phyloP scores from a whole-genome alignment of 2,329 filamentous ascomycete genomes.

The Clathrospora elynae region DNA sequence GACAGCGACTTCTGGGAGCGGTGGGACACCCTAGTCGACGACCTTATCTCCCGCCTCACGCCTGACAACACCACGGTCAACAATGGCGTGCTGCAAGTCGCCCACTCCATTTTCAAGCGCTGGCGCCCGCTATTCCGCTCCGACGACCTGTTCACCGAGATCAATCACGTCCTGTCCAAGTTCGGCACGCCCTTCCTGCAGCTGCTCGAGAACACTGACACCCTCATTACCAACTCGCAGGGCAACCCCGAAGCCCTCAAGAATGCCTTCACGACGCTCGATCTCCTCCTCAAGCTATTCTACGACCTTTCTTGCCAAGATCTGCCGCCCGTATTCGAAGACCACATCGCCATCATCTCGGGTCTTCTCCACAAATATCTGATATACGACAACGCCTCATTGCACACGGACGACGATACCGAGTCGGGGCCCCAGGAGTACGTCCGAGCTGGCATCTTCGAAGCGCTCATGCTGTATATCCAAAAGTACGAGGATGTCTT shows the following conservation, averaged over 20 bases:
- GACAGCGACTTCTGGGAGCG: conserved; percentile 96
- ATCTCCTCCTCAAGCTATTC: conserved; percentile 87
- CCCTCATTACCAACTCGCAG: conserved; percentile 72
- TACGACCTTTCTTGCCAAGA: conserved; percentile 98
- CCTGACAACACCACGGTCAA: conserved; percentile 82
- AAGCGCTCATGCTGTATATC: conserved; percentile 85
- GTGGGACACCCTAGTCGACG: conserved; percentile 95
- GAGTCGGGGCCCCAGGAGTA: conserved; percentile 84
- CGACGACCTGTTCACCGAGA: conserved; percentile 90
- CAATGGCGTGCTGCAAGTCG: conserved; percentile 92
- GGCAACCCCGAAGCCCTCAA: conserved; percentile 75
- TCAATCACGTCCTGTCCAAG: conserved; percentile 88
- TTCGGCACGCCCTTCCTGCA: conserved; percentile 85
- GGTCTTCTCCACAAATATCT: conserved; percentile 89
- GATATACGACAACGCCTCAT: conserved; percentile 80
- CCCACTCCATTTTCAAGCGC: conserved; percentile 95
- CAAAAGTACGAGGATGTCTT: conserved; percentile 97
- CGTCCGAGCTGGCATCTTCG: conserved; percentile 92
- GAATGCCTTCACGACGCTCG: conserved; percentile 81
- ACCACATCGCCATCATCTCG: conserved; percentile 78
- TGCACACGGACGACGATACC: conserved; percentile 85
- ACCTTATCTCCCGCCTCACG: conserved; percentile 86
- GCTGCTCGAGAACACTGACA: conserved; percentile 75
- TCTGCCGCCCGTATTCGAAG: conserved; percentile 90
- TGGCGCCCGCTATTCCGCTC: conserved; percentile 95